Percentiles rank a stretch among this genome's conserved stretches.
Conservation (phyloP, 148 eudicot species). For the Vaccinium myrtillus region DNA sequence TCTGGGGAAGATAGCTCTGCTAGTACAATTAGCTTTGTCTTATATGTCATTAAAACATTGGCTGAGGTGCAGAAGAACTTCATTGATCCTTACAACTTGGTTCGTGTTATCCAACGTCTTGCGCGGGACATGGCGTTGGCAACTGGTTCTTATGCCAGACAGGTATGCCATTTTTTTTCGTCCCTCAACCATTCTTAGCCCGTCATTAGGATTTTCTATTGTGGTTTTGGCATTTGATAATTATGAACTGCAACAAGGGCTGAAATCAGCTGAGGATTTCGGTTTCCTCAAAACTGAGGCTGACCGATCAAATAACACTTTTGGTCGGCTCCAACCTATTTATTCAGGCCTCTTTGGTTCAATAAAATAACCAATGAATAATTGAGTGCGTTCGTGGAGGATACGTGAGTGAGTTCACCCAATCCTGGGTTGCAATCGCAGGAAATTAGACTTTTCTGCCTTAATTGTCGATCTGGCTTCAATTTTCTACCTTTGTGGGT, state of each 20-base stretch:
- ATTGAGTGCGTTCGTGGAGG: not conserved
- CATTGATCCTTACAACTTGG: constrained; percentile 69
- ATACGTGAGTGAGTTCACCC: not conserved
- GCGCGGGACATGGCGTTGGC: constrained; percentile 88
- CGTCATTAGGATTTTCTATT: not conserved
- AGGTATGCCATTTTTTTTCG: constrained; percentile 41
- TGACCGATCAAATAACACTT: not conserved
- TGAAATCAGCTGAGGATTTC: not conserved
- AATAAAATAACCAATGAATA: not conserved
- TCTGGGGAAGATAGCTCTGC: constrained; percentile 81
- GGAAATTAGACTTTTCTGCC: not conserved
- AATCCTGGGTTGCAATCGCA: not conserved
- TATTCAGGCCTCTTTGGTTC: not conserved
- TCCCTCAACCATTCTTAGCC: not conserved
- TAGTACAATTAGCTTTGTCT: constrained; percentile 85
- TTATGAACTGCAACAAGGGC: not conserved
- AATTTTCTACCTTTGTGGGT: not conserved
- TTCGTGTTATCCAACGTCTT: constrained; percentile 89
- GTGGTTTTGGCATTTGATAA: constrained; percentile 4
- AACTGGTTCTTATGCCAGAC: constrained; percentile 62
- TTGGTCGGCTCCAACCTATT: not conserved
- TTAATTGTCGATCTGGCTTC: too few species aligned
- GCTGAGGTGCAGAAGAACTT: constrained; percentile 78
- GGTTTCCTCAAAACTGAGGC: not conserved
- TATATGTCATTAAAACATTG: constrained; percentile 77